A percentile compares a stretch with the other conserved stretches of the same genome.
These are phyloP conservation scores for Penicillium lividum DNA, from an alignment of 495 filamentous ascomycete genomes.

Conservation along the genomic window DNA sequence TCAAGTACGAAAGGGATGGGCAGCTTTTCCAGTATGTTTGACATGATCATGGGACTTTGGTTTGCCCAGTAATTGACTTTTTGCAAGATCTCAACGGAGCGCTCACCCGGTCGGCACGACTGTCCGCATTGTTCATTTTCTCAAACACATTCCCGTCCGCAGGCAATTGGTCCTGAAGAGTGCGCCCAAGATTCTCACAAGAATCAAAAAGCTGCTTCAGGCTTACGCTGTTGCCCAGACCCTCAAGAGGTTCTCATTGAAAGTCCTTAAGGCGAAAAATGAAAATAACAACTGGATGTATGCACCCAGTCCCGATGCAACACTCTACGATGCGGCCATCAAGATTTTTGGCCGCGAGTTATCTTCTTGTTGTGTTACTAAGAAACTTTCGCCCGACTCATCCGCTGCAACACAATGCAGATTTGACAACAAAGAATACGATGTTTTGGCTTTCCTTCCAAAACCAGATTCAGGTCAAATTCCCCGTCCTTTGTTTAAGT, in stretches of 20 bases:
- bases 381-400: constrained; percentile 27
- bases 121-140: constrained; percentile 65
- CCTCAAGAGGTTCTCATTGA: constrained; percentile 62
- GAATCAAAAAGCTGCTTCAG: constrained; percentile 68
- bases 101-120: constrained; percentile 80
- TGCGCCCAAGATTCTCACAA: constrained; percentile 58
- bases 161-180: constrained; percentile 64
- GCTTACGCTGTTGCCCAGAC: constrained; percentile 75
- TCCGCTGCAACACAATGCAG: constrained; percentile 6
- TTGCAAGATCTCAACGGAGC: constrained; percentile 40
- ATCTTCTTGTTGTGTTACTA: constrained; percentile 53
- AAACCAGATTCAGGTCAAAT: constrained; percentile 45
- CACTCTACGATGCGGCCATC: constrained; percentile 63
- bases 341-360: constrained; percentile 71
- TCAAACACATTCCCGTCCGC: constrained; percentile 73
- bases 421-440: constrained; percentile 26
- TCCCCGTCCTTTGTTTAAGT: no score
- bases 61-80: not conserved
- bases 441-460: constrained; percentile 62
- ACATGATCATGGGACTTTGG: no score
- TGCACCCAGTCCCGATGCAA: constrained; percentile 56
- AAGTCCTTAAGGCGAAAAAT: constrained; percentile 62
- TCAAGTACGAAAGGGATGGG: constrained; percentile 55
- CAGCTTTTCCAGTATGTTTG: constrained; percentile 43
- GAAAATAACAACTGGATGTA: constrained; percentile 71